Conservation (phyloP, 345 rosid species). For the Mallotus nudiflorus region DNA sequence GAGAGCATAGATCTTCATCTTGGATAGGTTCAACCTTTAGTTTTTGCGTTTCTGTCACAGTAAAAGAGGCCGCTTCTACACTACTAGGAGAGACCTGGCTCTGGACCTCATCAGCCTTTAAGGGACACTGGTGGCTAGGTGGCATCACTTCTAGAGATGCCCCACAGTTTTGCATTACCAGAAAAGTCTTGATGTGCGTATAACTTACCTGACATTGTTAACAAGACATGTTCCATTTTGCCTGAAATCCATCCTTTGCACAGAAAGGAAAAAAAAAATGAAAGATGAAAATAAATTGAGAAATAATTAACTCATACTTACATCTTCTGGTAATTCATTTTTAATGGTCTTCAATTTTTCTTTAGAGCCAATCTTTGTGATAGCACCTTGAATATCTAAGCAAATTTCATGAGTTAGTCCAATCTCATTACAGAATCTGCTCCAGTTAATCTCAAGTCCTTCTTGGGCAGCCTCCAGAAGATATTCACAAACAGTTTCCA, state of each 20-base stretch:
- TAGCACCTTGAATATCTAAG: slow-evolving; percentile 36
- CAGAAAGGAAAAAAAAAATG: neutral
- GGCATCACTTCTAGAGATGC: slow-evolving; percentile 22
- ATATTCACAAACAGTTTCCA: slow-evolving; percentile 42
- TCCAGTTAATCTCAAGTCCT: slow-evolving; percentile 39
- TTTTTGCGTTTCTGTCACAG: neutral
- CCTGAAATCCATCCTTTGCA: neutral
- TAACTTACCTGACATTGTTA: slow-evolving; percentile 41
- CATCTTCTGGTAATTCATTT: slow-evolving; percentile 46
- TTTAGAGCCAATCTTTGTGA: slow-evolving; percentile 39
- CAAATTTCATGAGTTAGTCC: slow-evolving; percentile 32
- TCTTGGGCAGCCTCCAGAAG: slow-evolving; percentile 43
- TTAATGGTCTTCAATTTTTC: slow-evolving; percentile 50
- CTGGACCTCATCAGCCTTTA: slow-evolving; percentile 10
- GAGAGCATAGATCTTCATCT: slow-evolving; percentile 6
- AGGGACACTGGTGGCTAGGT: neutral
- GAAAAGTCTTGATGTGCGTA: slow-evolving; percentile 37
- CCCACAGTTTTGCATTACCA: slow-evolving; percentile 35
- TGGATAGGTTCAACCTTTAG: neutral
- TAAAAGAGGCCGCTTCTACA: slow-evolving; percentile 1
- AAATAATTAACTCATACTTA: slow-evolving; percentile 17
- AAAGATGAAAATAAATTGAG: neutral
- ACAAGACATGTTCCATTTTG: neutral
- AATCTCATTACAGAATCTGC: slow-evolving; percentile 36
- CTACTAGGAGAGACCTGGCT: slow-evolving; percentile 6